These are phyloP conservation scores for Ogataea chonburiensis DNA, from an alignment of 805 yeast species.

Conservation along the genomic window DNA sequence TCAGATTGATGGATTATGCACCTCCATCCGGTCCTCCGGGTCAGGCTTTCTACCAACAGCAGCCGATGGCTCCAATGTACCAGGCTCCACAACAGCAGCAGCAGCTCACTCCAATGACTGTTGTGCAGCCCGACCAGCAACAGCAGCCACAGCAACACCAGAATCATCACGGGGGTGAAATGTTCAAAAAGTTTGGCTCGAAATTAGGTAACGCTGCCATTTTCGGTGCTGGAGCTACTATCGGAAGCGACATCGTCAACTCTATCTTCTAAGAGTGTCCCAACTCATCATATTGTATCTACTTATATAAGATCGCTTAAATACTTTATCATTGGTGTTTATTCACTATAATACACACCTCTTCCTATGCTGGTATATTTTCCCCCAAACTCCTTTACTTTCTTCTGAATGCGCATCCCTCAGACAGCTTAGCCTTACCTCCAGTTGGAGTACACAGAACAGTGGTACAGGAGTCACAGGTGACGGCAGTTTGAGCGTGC, in stretches of 20 bases:
- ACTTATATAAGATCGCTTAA: conserved; percentile 2
- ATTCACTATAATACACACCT: conserved; percentile 13
- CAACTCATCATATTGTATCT: not conserved
- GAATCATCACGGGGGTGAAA: conserved; percentile 19
- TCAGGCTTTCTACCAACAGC: conserved; percentile 22
- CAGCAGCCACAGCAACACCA: conserved; percentile 21
- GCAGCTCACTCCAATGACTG: conserved; percentile 22
- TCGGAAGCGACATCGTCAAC: conserved; percentile 84
- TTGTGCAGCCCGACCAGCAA: conserved; percentile 20
- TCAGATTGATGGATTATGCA: conserved; percentile 38
- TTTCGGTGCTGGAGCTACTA: conserved; percentile 96
- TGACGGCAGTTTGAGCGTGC: conserved; percentile 99
- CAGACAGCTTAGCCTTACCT: conserved; percentile 99
- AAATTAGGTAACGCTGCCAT: conserved; percentile 93
- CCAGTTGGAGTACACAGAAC: conserved; percentile 99
- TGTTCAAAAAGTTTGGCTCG: conserved; percentile 68
- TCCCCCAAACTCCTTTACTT: conserved; percentile 54
- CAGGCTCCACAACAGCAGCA: conserved; percentile 19
- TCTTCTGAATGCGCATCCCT: conserved; percentile 99
- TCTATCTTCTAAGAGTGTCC: conserved; percentile 50
- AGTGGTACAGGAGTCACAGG: conserved; percentile 98
- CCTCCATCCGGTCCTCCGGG: conserved; percentile 19
- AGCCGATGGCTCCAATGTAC: conserved; percentile 20
- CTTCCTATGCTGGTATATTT: conserved; percentile 12
- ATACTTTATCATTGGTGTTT: conserved; percentile 5